Conservation (phyloP, 441 rosid species). For the Brassica hybrid region DNA sequence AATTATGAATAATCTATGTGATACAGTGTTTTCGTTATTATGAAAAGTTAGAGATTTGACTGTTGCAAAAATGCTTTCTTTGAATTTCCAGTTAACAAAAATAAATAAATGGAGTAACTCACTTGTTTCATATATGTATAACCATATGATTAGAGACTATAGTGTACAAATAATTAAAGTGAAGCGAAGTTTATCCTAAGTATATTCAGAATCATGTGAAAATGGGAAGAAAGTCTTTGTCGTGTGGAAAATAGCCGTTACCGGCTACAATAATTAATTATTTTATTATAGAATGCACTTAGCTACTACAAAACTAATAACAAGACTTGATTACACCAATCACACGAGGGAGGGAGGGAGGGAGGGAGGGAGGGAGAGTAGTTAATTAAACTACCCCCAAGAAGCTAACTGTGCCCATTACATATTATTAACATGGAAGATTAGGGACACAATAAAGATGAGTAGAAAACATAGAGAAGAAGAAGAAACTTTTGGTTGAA, state of each 20-base stretch:
- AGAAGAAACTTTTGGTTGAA: background rate
- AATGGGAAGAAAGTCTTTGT: background rate
- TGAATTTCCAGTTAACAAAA: background rate
- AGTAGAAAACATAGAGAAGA: conserved; percentile 33
- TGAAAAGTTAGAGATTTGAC: background rate
- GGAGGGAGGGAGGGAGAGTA: background rate
- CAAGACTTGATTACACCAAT: conserved; percentile 4
- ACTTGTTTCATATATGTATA: background rate
- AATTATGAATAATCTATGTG: no score
- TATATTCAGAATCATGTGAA: background rate
- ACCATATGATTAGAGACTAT: background rate
- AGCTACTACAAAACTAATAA: conserved; percentile 11
- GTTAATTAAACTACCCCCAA: conserved; percentile 15
- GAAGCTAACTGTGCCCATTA: conserved; percentile 9
- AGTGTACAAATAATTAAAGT: background rate
- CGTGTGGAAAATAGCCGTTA: conserved; percentile 15
- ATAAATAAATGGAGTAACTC: background rate
- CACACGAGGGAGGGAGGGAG: background rate
- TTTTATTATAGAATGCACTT: background rate
- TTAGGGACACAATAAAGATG: conserved; percentile 13
- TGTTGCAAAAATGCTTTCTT: background rate
- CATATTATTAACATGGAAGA: conserved; percentile 34
- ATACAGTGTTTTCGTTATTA: no score
- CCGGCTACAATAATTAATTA: background rate
- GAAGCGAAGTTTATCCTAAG: background rate